Base-by-base conservation (phyloP, 2,329 filamentous ascomycete genomes). In the Xylariaceae sp. region DNA sequence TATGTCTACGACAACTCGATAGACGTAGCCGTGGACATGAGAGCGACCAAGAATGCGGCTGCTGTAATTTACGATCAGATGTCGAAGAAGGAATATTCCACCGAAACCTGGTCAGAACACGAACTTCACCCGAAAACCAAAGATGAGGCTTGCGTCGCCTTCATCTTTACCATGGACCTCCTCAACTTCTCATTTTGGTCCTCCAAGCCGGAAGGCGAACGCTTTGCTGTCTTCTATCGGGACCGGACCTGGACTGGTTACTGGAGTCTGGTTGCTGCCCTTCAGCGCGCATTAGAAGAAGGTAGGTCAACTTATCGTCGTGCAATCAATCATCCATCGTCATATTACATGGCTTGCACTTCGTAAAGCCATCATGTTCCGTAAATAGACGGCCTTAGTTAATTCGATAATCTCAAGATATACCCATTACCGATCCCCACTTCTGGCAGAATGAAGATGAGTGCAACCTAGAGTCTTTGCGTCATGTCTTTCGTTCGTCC, bases 141-240 rank as follows among this genome's bases (percentile, higher is more conserved):
- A 70, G 87, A 95, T 70, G 89, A 90, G 69, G 81, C 75, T 54
- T 92, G 91, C 0, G 85, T 96, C 18, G 88, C 90, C 64, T 97
- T 99, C 72, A 93, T 99, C 68, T 97, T 99, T 73, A 91, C 90
- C 17, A 96, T 99, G 91, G 94, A 99, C 72, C 74, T 99, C 34
- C 78, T 99, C 54, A 99, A 99, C 72, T 99, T 97, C 72, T 95
- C 88, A 18, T 99, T 99, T 73, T 99, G 94, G 94, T 95, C 90
- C 11, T 87, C 90, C 55, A 71, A 75, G 50, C 74, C 78, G 0
- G 86, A 89, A 9, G 81, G 85, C 4, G 86, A 93, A 67, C 82
- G 91, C 9, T 99, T 93, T 73, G 83, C 88, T 8, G 82, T 99
- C 48, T 87, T 90, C 59, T 97, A 97, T 74, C 83, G 82, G 51